Evolutionary conservation across 257 asterid species (phyloP), one percentile per base, ranked within the genome.

Genomic region (Nicotiana noctiflora): DNA sequence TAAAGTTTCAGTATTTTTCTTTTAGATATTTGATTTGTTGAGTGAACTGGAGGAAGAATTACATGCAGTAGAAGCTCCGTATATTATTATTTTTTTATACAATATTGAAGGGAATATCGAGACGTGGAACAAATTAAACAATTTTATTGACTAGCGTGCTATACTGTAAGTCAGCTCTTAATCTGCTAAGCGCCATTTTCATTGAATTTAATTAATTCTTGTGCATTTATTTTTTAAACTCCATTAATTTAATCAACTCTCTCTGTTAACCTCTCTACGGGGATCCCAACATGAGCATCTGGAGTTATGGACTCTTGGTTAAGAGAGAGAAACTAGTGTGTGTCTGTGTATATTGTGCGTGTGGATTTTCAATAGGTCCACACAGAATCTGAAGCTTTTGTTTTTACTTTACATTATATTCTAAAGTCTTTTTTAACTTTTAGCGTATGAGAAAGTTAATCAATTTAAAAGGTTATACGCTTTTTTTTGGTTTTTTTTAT

Each of bases 161-260:
- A 74, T 84, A 80, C 89, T 77, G 93, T 90, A 89, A 89, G 96
- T 88, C 90, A 84, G 90, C 87, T 81, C 85, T 83, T 25, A 81
- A 80, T 83, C 90, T 83, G 86, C 85, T 82, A 76, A 70, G 79
- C 81, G 6, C 82, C 78, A n/a, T 79, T 75, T 81, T 79, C 81
- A 44, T 37, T 66, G 25, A 1, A 19, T n/a, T 7, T 8, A 2
- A 9, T 7, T 8, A 2, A 9, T 83, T 61, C 8, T 65, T 62
- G 11, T 31, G 37, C 32, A 53, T 15, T 80, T 18, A 57, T 62
- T 5, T 19, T 19, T 23, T 12, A 75, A 61, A 21, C 75, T 70
- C 9, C 18, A 79, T 3, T 81, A 57, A 70, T 65, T 59, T 32
- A 83, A 14, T 32, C 81, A 29, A 21, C 11, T n/a, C 18, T 64